Evolutionary conservation across 169 alveolate species (phyloP).

Genomic region (Plasmodium chabaudi): DNA sequence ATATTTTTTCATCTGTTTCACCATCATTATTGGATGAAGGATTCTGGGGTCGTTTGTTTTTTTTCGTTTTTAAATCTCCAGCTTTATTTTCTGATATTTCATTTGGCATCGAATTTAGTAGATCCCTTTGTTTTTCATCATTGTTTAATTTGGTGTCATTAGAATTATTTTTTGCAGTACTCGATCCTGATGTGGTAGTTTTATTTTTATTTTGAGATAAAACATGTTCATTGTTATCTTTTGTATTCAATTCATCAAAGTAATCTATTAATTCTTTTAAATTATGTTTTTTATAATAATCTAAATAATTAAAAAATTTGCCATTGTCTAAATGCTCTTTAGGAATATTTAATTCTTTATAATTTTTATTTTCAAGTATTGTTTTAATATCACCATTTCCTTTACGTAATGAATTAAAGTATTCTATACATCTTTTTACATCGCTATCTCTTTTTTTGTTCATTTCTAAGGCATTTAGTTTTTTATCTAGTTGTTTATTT

Average conservation of each 20-base stretch:
- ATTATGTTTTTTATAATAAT: conserved; percentile 45
- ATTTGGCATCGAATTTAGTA: not conserved
- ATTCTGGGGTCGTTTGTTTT: conserved; percentile 26
- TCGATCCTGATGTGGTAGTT: not conserved
- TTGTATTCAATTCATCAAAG: conserved; percentile 1
- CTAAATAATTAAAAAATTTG: conserved; percentile 37
- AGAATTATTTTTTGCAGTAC: not conserved
- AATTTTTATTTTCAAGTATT: conserved; percentile 42
- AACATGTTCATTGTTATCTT: not conserved
- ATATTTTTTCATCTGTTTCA: conserved; percentile 8
- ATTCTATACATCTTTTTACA: conserved; percentile 48
- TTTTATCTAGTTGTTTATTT: conserved; percentile 2
- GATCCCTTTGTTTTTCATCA: not conserved
- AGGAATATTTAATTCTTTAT: conserved; percentile 43
- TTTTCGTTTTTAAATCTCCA: conserved; percentile 11
- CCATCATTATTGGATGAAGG: not conserved
- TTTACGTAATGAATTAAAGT: conserved; percentile 33
- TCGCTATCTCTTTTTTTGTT: conserved; percentile 42
- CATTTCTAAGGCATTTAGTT: not conserved
- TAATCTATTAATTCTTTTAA: conserved; percentile 26
- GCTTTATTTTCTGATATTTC: conserved; percentile 1
- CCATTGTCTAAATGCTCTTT: conserved; percentile 48
- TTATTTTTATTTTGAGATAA: not conserved
- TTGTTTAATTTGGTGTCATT: not conserved
- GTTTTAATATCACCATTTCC: conserved; percentile 19